Evolutionary conservation across 805 yeast species (phyloP).

Genomic region (Saccharomycopsis olivae): DNA sequence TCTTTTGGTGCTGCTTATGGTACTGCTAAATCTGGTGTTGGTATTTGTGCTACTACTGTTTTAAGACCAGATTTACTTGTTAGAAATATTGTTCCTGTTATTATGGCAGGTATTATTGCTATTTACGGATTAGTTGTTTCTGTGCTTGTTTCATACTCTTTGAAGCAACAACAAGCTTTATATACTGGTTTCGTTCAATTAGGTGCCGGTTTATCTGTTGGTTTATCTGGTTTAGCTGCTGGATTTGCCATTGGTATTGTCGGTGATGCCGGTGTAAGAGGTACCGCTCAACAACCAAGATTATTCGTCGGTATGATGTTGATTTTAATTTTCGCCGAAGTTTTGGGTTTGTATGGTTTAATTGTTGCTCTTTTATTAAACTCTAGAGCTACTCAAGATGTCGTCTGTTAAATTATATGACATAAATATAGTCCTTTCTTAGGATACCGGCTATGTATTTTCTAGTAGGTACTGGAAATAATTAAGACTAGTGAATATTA

Average conservation of each 20-base stretch:
- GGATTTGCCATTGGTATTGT: conserved; percentile 96
- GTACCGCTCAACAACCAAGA: conserved; percentile 78
- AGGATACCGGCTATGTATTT: too few species aligned
- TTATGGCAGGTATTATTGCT: conserved; percentile 99
- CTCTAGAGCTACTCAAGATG: conserved; percentile 95
- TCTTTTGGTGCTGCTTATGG: conserved; percentile 99
- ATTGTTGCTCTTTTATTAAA: conserved; percentile 96
- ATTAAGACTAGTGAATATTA: too few species aligned
- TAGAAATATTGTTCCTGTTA: conserved; percentile 90
- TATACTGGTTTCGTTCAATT: conserved; percentile 97
- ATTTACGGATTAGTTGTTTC: conserved; percentile 96
- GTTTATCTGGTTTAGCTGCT: conserved; percentile 91
- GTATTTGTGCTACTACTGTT: conserved; percentile 97
- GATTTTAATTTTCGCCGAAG: conserved; percentile 86
- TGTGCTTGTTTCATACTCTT: conserved; percentile 82
- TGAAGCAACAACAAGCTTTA: conserved; percentile 83
- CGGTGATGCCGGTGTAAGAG: conserved; percentile 89
- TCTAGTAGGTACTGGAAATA: too few species aligned
- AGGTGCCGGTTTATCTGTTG: conserved; percentile 96
- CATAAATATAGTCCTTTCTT: too few species aligned
- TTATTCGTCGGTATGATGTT: conserved; percentile 83
- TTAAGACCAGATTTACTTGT: conserved; percentile 94
- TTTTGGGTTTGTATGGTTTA: conserved; percentile 82
- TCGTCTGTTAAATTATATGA: conserved; percentile 59
- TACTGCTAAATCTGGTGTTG: conserved; percentile 98